Conservation (phyloP, 108 stramenopile genomes). For the Nitzschia palea region DNA sequence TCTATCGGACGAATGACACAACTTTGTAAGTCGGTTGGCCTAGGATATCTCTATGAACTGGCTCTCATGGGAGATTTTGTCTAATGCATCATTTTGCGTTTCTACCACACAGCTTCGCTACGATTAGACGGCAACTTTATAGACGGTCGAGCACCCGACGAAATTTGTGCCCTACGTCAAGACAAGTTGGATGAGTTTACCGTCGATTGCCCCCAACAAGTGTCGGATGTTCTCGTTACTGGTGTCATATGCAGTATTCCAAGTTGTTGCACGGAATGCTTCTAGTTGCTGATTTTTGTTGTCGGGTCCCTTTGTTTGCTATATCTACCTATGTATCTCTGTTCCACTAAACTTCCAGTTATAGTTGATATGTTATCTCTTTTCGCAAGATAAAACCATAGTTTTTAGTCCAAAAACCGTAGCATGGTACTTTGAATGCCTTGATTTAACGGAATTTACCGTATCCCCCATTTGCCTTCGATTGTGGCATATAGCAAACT, state of each 20-base stretch:
- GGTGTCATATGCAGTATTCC: slow-evolving; percentile 44
- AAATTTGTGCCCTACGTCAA: slow-evolving; percentile 52
- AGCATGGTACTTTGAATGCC: no score
- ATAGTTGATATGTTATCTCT: no score
- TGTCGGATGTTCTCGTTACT: neutral
- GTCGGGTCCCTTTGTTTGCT: no score
- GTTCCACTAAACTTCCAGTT: no score
- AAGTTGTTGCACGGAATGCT: slow-evolving; percentile 41
- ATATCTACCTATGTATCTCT: no score
- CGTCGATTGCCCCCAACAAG: slow-evolving; percentile 34
- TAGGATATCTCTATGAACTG: no score
- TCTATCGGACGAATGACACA: slow-evolving; percentile 9
- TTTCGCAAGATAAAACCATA: no score
- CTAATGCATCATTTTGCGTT: neutral
- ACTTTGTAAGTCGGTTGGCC: slow-evolving; percentile 28
- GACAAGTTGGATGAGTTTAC: slow-evolving; percentile 23
- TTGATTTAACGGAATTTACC: no score
- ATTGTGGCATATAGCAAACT: no score
- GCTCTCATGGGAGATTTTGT: neutral
- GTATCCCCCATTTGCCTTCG: no score
- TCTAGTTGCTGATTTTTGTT: no score
- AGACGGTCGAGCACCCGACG: slow-evolving; percentile 45
- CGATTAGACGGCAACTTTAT: slow-evolving; percentile 34
- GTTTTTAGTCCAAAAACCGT: no score
- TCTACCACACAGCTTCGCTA: slow-evolving; percentile 21